Conservation (phyloP, 1,139 yeast genomes). For the Meyerozyma athensensis region DNA sequence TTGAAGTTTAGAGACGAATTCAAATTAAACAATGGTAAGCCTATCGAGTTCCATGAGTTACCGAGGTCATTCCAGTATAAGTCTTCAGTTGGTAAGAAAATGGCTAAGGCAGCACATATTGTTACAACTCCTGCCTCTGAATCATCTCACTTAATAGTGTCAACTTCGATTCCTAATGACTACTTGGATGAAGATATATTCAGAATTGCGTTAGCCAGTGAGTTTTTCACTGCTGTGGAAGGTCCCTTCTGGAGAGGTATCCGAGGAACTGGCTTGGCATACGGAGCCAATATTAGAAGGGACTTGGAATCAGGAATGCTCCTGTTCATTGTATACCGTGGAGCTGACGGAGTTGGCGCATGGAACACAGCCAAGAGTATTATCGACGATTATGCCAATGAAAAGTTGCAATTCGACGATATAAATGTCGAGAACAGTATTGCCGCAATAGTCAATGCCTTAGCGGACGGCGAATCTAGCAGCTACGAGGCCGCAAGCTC, state of each 20-base stretch:
- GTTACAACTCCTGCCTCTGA: slow-evolving; percentile 83
- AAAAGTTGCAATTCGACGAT: slow-evolving; percentile 49
- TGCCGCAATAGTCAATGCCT: slow-evolving; percentile 64
- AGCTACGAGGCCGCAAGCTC: slow-evolving; percentile 57
- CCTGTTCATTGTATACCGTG: slow-evolving; percentile 68
- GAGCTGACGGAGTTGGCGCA: slow-evolving; percentile 76
- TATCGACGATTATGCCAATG: slow-evolving; percentile 57
- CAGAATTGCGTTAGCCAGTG: slow-evolving; percentile 68
- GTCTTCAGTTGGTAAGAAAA: slow-evolving; percentile 52
- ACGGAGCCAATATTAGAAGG: slow-evolving; percentile 68
- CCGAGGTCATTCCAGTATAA: slow-evolving; percentile 56
- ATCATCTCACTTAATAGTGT: slow-evolving; percentile 66
- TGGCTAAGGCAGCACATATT: slow-evolving; percentile 55
- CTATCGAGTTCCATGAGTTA: slow-evolving; percentile 13
- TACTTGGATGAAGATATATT: slow-evolving; percentile 66
- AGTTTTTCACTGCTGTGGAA: slow-evolving; percentile 80
- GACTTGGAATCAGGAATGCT: slow-evolving; percentile 66
- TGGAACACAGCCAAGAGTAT: slow-evolving; percentile 63
- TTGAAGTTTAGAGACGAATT: slow-evolving; percentile 27
- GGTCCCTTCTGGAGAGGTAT: slow-evolving; percentile 98
- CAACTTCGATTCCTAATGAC: slow-evolving; percentile 60
- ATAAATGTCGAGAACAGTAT: slow-evolving; percentile 66
- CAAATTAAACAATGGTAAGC: slow-evolving; percentile 13
- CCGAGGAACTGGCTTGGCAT: slow-evolving; percentile 93
- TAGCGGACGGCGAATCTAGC: slow-evolving; percentile 65